Evolutionary conservation across 2,329 filamentous ascomycete genomes (phyloP).

Genomic region (Teratosphaeria pseudoeucalypti): DNA sequence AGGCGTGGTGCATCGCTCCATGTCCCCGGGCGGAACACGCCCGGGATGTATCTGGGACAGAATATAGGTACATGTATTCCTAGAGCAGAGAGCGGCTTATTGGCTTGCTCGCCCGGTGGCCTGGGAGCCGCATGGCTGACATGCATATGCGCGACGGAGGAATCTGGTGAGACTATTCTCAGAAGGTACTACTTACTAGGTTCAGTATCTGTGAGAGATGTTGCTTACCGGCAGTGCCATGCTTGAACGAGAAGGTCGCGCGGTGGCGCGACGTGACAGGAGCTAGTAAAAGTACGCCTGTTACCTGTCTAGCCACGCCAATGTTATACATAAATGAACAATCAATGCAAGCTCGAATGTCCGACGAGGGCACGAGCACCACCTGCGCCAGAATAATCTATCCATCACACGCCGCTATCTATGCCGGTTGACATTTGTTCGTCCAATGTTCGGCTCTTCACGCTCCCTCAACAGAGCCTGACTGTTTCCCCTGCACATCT

Average conservation of each 20-base stretch:
- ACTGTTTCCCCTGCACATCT: not conserved
- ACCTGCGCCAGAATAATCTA: not conserved
- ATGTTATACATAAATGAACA: not conserved
- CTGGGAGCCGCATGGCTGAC: not conserved
- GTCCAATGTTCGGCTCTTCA: not conserved
- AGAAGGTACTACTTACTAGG: not conserved
- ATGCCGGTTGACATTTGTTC: not conserved
- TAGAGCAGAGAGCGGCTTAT: no score
- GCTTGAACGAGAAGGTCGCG: not conserved
- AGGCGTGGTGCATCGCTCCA: not conserved
- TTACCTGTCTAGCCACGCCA: not conserved
- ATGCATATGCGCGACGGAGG: not conserved
- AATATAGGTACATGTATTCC: no score
- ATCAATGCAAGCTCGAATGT: not conserved
- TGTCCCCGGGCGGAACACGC: not conserved
- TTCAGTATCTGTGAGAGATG: not conserved
- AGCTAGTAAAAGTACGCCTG: not conserved
- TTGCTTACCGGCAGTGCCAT: not conserved
- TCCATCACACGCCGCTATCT: not conserved
- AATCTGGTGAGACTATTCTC: not conserved
- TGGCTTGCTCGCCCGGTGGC: no score
- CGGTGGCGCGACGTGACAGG: not conserved
- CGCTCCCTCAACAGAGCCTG: not conserved
- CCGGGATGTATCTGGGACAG: no score
- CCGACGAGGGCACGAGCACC: not conserved